Evolutionary conservation across 1,284 basidiomycete species (phyloP), one percentile per base, ranked within the genome.

Genomic region (Rhodotorula mucilaginosa): DNA sequence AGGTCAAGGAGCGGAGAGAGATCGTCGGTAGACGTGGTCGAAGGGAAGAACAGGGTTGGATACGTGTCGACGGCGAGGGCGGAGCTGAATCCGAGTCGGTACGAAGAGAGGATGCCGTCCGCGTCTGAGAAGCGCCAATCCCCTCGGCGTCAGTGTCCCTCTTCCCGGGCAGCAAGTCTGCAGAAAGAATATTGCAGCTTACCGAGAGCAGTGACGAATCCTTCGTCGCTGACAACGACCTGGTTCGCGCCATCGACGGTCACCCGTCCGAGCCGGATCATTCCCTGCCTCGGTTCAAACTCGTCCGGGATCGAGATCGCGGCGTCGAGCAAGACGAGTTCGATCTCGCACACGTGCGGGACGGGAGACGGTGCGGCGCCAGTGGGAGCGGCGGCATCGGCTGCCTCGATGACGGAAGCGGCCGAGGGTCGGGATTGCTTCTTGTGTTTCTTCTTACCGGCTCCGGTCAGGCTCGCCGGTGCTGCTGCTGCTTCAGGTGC

Each of bases 141-240:
- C 39, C 10, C 39, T 13, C 39, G 39, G 39, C 5, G 31, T 60
- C 29, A 58, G 34, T 10, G 19, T 3, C 58, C 34, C 19, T n/a
- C 31, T 12, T 0, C 29, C 2, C 10, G 3, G 44, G 21, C 0
- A 21, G 10, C 6, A 13, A 5, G 31, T 29, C 8, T 13, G n/a
- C 56, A n/a, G 16, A 54, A 16, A 68, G 68, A n/a, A 39, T 39
- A 39, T 39, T 12, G 8, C 5, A 39, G 39, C 54, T 29, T 34
- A 73, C 69, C 57, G 18, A 76, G 68, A 1, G 69, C 52, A 6
- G 75, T 72, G 15, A 76, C 67, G 29, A 69, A 71, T 1, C 75
- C 75, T 16, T 72, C 73, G 26, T 76, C 73, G 65, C 73, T 76
- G 21, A 74, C 68, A 5, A 74, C 73, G 3, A 73, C 75, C 63